phyloP scores from a whole-genome alignment of 352 stramenopile genomes.

The Globisporangium carolinianum region DNA sequence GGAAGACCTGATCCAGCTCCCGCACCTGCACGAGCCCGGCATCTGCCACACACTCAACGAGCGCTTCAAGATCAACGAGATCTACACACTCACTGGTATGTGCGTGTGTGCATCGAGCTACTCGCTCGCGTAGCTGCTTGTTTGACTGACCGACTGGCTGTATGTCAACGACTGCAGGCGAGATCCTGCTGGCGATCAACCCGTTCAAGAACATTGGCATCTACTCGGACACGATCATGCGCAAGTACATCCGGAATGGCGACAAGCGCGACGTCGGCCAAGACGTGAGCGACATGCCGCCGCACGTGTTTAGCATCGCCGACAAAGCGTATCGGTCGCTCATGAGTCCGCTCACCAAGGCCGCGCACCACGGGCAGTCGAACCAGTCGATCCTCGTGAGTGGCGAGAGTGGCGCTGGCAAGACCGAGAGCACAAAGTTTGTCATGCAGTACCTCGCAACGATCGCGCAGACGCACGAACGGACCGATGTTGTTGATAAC shows the following conservation, averaged over 20 bases:
- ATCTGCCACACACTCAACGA: slow-evolving; percentile 91
- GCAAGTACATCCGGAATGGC: slow-evolving; percentile 82
- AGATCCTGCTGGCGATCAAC: slow-evolving; percentile 85
- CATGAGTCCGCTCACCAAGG: slow-evolving; percentile 40
- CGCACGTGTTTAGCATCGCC: slow-evolving; percentile 90
- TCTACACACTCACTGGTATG: slow-evolving; percentile 82
- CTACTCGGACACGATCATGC: slow-evolving; percentile 82
- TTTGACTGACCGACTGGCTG: too few relatives aligned
- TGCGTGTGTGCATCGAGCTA: too few relatives aligned
- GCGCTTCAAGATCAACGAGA: slow-evolving; percentile 90
- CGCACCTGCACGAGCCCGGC: slow-evolving; percentile 91
- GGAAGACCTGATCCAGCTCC: slow-evolving; percentile 91
- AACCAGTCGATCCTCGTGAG: slow-evolving; percentile 93
- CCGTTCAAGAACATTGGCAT: slow-evolving; percentile 85
- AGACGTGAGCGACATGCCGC: slow-evolving; percentile 72
- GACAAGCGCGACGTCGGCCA: slow-evolving; percentile 62
- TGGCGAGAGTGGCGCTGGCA: slow-evolving; percentile 91
- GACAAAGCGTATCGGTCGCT: slow-evolving; percentile 85
- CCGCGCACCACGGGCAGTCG: slow-evolving; percentile 20
- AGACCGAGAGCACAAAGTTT: slow-evolving; percentile 97
- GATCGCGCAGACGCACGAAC: slow-evolving; percentile 57
- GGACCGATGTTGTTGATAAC: not conserved
- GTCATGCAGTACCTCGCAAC: slow-evolving; percentile 94
- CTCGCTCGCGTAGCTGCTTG: too few relatives aligned
- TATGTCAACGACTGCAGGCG: slow-evolving; percentile 19